A percentile compares a stretch with the other conserved stretches of the same genome.
Conservation (phyloP, 208 protist species). For the Leishmania major region DNA sequence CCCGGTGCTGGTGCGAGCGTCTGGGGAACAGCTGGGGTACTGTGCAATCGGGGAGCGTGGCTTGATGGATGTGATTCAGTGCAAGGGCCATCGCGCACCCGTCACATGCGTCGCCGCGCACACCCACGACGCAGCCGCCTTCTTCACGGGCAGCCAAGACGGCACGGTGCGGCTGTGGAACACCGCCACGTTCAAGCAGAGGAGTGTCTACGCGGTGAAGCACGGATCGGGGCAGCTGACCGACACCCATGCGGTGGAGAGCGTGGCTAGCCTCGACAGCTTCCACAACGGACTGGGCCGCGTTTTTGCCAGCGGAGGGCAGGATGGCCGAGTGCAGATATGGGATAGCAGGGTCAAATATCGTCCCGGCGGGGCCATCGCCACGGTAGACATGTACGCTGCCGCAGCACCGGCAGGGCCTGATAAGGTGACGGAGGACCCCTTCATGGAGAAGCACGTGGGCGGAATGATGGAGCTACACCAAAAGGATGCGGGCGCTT, state of each 20-base stretch:
- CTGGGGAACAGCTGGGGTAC: constrained; percentile 65
- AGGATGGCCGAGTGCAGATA: constrained; percentile 73
- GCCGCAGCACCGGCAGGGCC: neutral
- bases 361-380: constrained; percentile 57
- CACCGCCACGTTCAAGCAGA: constrained; percentile 38
- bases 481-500: neutral
- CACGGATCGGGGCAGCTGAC: constrained; percentile 75
- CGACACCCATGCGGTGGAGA: constrained; percentile 74
- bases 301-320: constrained; percentile 69
- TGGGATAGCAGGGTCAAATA: constrained; percentile 79
- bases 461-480: constrained; percentile 67
- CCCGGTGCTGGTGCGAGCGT: constrained; percentile 54
- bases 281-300: constrained; percentile 27
- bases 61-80: constrained; percentile 70
- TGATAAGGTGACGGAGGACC: neutral
- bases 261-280: constrained; percentile 36
- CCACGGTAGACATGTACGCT: constrained; percentile 49
- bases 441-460: constrained; percentile 56
- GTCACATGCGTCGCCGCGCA: constrained; percentile 66
- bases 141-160: constrained; percentile 72
- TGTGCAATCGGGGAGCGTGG: constrained; percentile 79
- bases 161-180: constrained; percentile 79
- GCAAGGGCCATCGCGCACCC: constrained; percentile 70
- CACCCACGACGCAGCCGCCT: constrained; percentile 32
- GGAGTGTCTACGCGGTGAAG: constrained; percentile 66